These are phyloP conservation scores for Camellia japonica DNA, from an alignment of 148 eudicot species.

Conservation along the genomic window DNA sequence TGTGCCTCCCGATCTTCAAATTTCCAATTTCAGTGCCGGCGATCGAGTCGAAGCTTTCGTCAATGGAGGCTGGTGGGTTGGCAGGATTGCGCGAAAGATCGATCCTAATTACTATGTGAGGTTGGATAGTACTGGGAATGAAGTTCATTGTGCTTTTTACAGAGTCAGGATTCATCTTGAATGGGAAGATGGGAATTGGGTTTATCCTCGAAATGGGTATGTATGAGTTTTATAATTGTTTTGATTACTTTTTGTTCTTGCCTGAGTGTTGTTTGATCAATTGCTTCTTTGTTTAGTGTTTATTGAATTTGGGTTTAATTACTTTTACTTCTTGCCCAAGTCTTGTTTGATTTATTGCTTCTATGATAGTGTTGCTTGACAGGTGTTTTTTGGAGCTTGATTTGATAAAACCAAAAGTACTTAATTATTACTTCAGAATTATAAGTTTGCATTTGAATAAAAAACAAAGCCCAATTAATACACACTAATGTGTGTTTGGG, in stretches of 20 bases:
- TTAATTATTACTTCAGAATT: too few relatives aligned
- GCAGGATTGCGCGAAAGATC: background rate
- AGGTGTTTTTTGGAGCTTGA: background rate
- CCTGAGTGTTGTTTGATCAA: too few relatives aligned
- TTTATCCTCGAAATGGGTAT: constrained; percentile 7
- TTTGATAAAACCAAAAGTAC: background rate
- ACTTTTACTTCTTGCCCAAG: too few relatives aligned
- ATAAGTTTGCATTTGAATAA: too few relatives aligned
- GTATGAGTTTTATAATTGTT: background rate
- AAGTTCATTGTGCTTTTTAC: constrained; percentile 1
- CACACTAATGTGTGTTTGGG: too few relatives aligned
- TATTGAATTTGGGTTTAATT: too few relatives aligned
- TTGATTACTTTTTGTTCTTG: background rate
- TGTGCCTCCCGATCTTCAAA: background rate
- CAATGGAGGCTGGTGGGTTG: constrained; percentile 10
- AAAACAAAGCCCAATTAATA: too few relatives aligned
- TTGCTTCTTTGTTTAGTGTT: too few relatives aligned
- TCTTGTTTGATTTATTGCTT: too few relatives aligned
- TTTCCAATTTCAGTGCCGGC: background rate
- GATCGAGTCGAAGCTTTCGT: constrained; percentile 3
- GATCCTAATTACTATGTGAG: background rate
- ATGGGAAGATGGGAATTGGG: constrained; percentile 12
- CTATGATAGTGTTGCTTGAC: too few relatives aligned
- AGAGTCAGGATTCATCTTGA: constrained; percentile 6
- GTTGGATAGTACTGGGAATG: constrained; percentile 4